Conservation (phyloP, 1,284 basidiomycete species). For the Puccinia novopanici region DNA sequence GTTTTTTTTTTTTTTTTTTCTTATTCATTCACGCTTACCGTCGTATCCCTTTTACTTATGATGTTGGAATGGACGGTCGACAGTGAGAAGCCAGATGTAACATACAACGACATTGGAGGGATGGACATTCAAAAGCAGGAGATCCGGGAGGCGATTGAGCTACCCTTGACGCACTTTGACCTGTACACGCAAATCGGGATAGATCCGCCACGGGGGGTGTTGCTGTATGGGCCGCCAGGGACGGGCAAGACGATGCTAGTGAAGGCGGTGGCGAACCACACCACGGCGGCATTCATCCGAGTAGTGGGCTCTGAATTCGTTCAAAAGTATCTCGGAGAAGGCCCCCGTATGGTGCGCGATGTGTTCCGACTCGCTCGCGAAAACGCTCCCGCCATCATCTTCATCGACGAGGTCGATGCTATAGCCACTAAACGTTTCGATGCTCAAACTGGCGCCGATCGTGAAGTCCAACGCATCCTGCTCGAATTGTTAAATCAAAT, state of each 20-base stretch:
- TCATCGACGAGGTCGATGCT: slow-evolving; percentile 90
- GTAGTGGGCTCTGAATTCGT: slow-evolving; percentile 97
- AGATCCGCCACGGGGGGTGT: slow-evolving; percentile 90
- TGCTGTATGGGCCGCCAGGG: slow-evolving; percentile 80
- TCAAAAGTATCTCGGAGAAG: slow-evolving; percentile 92
- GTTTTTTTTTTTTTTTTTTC: not conserved
- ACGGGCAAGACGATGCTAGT: slow-evolving; percentile 72
- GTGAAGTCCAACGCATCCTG: slow-evolving; percentile 97
- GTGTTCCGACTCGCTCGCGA: slow-evolving; percentile 92
- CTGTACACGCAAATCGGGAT: slow-evolving; percentile 99
- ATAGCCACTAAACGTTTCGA: slow-evolving; percentile 92
- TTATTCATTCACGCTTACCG: not conserved
- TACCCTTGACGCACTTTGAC: slow-evolving; percentile 82
- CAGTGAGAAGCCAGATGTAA: slow-evolving; percentile 56
- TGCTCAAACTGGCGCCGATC: slow-evolving; percentile 97
- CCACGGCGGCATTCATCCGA: slow-evolving; percentile 94
- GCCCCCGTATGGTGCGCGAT: slow-evolving; percentile 92
- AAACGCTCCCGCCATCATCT: slow-evolving; percentile 91
- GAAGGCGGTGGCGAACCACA: slow-evolving; percentile 96
- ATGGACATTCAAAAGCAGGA: slow-evolving; percentile 99
- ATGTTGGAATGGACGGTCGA: not conserved
- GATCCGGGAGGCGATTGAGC: slow-evolving; percentile 96
- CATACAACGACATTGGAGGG: slow-evolving; percentile 73
- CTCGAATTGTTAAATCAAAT: slow-evolving; percentile 99
- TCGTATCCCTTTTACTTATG: not conserved